Evolutionary conservation across 2,329 filamentous ascomycete species (phyloP).

Genomic region (Diatrype stigma): DNA sequence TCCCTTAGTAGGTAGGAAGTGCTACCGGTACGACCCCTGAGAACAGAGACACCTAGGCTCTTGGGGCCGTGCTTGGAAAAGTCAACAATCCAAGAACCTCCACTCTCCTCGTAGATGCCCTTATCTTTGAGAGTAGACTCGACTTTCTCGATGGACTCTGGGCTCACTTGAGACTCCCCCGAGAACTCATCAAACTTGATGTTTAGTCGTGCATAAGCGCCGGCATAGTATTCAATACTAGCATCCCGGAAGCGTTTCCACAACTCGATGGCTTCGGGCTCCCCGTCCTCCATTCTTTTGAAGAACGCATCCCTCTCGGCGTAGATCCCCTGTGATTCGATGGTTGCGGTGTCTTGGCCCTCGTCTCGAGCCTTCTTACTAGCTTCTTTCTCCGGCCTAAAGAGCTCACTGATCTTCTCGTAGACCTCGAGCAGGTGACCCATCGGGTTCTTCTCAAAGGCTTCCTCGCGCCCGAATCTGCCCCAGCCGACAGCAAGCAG

Average conservation of each 20-base stretch:
- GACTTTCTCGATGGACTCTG: slow-evolving; percentile 49
- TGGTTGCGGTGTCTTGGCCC: slow-evolving; percentile 29
- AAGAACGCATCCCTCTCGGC: slow-evolving; percentile 53
- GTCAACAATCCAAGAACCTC: slow-evolving; percentile 66
- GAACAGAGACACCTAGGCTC: slow-evolving; percentile 63
- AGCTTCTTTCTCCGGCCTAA: slow-evolving; percentile 51
- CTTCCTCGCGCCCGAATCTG: slow-evolving; percentile 61
- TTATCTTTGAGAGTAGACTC: slow-evolving; percentile 55
- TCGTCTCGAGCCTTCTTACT: slow-evolving; percentile 44
- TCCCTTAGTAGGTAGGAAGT: slow-evolving; percentile 67
- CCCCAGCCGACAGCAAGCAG: slow-evolving; percentile 63
- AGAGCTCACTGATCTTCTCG: slow-evolving; percentile 56
- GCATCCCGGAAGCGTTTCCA: slow-evolving; percentile 53
- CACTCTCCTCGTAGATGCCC: slow-evolving; percentile 51
- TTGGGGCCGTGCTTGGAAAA: slow-evolving; percentile 64
- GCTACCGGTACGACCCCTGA: slow-evolving; percentile 60
- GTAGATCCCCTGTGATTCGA: slow-evolving; percentile 36
- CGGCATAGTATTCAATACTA: slow-evolving; percentile 50
- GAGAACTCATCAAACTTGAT: slow-evolving; percentile 58
- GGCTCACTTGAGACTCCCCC: slow-evolving; percentile 58
- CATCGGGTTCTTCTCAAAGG: slow-evolving; percentile 60
- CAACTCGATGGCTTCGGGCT: slow-evolving; percentile 46
- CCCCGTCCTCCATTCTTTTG: slow-evolving; percentile 54
- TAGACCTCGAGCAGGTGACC: slow-evolving; percentile 67
- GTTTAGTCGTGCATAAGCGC: slow-evolving; percentile 50